A percentile compares a stretch with the other conserved stretches of the same genome.
These are phyloP conservation scores for Ustilago hordei DNA, from an alignment of 1,284 basidiomycete species.

Conservation along the genomic window DNA sequence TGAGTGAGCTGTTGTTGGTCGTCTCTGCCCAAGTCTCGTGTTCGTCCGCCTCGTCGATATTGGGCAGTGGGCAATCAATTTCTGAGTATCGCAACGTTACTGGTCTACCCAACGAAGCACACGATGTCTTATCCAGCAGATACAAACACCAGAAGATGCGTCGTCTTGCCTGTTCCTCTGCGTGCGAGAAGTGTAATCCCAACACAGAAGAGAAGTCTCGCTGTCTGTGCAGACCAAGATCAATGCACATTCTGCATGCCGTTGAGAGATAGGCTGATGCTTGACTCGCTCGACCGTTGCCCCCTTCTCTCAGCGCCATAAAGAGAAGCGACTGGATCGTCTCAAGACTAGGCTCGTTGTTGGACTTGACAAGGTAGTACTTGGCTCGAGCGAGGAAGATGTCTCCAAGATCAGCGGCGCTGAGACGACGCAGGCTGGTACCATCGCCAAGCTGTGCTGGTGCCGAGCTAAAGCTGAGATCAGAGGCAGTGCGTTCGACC, in stretches of 20 bases:
- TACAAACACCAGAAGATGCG: slow-evolving; percentile 56
- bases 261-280: slow-evolving; percentile 49
- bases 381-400: slow-evolving; percentile 56
- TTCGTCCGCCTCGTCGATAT: slow-evolving; percentile 50
- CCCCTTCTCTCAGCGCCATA: slow-evolving; percentile 59
- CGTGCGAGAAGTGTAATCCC: slow-evolving; percentile 42
- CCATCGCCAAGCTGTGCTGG: slow-evolving; percentile 23
- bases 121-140: slow-evolving; percentile 56
- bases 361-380: slow-evolving; percentile 53
- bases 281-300: slow-evolving; percentile 50
- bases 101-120: slow-evolving; percentile 54
- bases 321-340: slow-evolving; percentile 55
- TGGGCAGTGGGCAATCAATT: slow-evolving; percentile 58
- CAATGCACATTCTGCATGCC: slow-evolving; percentile 57
- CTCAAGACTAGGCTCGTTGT: slow-evolving; percentile 55
- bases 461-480: slow-evolving; percentile 38
- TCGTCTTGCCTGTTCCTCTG: slow-evolving; percentile 53
- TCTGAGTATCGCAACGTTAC: slow-evolving; percentile 55
- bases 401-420: slow-evolving; percentile 41
- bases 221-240: slow-evolving; percentile 57
- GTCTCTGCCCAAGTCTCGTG: slow-evolving; percentile 51
- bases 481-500: slow-evolving; percentile 45
- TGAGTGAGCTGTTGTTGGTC: slow-evolving; percentile 48
- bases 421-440: slow-evolving; percentile 27
- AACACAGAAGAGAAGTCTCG: slow-evolving; percentile 39